Percentiles rank a stretch among this genome's conserved stretches.
phyloP scores from a whole-genome alignment of 768 basidiomycete species.

The Tephrocybe sp. region DNA sequence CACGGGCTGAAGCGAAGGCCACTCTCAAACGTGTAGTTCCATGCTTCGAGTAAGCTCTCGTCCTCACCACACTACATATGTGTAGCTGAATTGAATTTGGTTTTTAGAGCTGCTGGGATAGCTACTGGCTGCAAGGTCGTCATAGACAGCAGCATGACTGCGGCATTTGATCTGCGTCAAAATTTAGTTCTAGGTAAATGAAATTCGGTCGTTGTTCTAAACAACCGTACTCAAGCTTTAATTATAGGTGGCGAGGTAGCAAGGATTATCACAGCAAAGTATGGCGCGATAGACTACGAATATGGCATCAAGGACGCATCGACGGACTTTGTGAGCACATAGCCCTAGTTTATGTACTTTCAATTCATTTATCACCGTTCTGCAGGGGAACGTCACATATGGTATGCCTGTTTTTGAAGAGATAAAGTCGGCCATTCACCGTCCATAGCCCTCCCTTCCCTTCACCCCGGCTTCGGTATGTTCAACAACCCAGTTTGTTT shows the following conservation, averaged over 20 bases:
- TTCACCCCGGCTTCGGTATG: conserved; percentile 73
- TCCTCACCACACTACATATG: not conserved
- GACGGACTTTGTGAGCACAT: conserved; percentile 72
- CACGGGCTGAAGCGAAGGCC: conserved; percentile 55
- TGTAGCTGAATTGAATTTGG: not conserved
- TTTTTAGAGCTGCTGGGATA: conserved; percentile 19
- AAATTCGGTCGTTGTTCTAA: not conserved
- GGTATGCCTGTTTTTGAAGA: conserved; percentile 36
- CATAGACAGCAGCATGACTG: conserved; percentile 7
- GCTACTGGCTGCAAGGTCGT: conserved; percentile 23
- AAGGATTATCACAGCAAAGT: conserved; percentile 55
- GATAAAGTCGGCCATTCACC: not conserved
- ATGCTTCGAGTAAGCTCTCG: conserved; percentile 41
- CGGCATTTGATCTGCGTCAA: conserved; percentile 22
- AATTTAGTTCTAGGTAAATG: conserved; percentile 42
- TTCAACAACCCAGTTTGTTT: not conserved
- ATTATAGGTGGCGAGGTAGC: conserved; percentile 61
- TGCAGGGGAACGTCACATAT: conserved; percentile 73
- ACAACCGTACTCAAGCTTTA: not conserved
- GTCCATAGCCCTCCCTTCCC: conserved; percentile 50
- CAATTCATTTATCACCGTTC: not conserved
- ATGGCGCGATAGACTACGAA: conserved; percentile 60
- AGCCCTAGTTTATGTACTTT: not conserved
- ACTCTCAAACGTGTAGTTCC: conserved; percentile 58
- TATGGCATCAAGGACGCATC: conserved; percentile 71